Evolutionary conservation across 2,329 filamentous ascomycete species (phyloP).

Genomic region (Lachnellula suecica): DNA sequence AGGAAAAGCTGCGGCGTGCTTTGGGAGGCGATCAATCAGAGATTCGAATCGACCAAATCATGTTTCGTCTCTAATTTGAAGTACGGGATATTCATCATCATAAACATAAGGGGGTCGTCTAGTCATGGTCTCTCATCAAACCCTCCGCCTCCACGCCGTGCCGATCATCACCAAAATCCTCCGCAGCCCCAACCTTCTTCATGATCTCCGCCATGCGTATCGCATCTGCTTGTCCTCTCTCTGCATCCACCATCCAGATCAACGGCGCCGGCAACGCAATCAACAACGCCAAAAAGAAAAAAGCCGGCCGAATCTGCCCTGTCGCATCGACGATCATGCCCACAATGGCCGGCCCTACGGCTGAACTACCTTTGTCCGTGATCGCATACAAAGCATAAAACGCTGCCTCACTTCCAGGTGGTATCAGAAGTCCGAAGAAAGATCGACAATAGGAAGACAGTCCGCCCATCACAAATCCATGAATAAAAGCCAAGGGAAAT

Average conservation of each 20-base stretch:
- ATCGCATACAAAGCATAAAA: constrained; percentile 97
- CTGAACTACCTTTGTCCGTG: constrained; percentile 91
- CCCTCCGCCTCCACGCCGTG: constrained; percentile 14
- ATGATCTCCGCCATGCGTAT: constrained; percentile 52
- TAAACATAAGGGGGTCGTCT: too few relatives aligned
- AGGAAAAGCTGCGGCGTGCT: too few relatives aligned
- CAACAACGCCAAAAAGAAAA: constrained; percentile 83
- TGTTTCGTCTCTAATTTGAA: too few relatives aligned
- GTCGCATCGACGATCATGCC: constrained; percentile 85
- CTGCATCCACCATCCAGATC: constrained; percentile 81
- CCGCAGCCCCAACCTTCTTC: constrained; percentile 6
- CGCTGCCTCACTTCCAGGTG: constrained; percentile 87
- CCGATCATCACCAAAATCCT: constrained; percentile 3
- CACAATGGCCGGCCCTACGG: constrained; percentile 92
- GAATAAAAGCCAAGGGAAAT: constrained; percentile 87
- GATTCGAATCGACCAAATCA: too few relatives aligned
- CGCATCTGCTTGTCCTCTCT: constrained; percentile 70
- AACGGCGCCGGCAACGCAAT: constrained; percentile 81
- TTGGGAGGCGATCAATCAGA: too few relatives aligned
- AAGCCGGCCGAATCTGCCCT: constrained; percentile 78
- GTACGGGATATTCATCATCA: not conserved
- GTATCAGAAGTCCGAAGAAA: constrained; percentile 88
- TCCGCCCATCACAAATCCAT: constrained; percentile 92
- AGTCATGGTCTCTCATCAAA: constrained; percentile 24
- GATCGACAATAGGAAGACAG: constrained; percentile 88